Evolutionary conservation across 2,329 filamentous ascomycete genomes (phyloP).

Genomic region (Diaporthe caulivora): DNA sequence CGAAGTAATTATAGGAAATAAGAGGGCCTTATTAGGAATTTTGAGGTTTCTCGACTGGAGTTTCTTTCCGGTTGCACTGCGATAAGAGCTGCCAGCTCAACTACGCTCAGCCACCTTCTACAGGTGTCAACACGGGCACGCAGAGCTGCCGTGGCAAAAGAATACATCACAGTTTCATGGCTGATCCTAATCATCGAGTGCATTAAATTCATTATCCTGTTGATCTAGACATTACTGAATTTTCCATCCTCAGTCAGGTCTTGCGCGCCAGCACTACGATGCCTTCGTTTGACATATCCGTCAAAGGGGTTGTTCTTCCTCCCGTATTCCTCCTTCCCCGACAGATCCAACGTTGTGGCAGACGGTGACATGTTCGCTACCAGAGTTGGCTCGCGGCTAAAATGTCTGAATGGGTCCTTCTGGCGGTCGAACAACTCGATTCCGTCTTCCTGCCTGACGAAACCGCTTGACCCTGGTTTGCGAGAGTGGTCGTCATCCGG

Average conservation of each 20-base stretch:
- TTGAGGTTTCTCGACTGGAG: too few species aligned
- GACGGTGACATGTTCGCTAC: conserved; percentile 22
- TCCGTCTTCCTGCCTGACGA: conserved; percentile 6
- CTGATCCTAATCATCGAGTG: background rate
- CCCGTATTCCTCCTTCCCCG: conserved; percentile 3
- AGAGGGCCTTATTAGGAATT: too few species aligned
- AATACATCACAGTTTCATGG: background rate
- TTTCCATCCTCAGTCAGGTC: background rate
- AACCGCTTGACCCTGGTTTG: background rate
- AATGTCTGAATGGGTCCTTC: conserved; percentile 11
- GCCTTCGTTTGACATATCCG: conserved; percentile 19
- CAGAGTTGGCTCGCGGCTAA: conserved; percentile 32
- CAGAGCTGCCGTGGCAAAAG: too few species aligned
- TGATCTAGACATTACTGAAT: conserved; percentile 5
- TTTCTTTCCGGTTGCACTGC: too few species aligned
- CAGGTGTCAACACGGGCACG: too few species aligned
- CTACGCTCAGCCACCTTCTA: too few species aligned
- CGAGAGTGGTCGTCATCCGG: background rate
- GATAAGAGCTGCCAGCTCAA: too few species aligned
- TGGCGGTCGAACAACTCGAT: conserved; percentile 23
- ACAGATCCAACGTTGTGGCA: conserved; percentile 8
- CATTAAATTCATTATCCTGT: background rate
- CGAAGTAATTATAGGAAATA: too few species aligned
- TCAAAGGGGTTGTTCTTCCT: conserved; percentile 39
- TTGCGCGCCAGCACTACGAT: conserved; percentile 9